phyloP scores from a whole-genome alignment of 768 basidiomycete genomes.

The Podaxis sp. region DNA sequence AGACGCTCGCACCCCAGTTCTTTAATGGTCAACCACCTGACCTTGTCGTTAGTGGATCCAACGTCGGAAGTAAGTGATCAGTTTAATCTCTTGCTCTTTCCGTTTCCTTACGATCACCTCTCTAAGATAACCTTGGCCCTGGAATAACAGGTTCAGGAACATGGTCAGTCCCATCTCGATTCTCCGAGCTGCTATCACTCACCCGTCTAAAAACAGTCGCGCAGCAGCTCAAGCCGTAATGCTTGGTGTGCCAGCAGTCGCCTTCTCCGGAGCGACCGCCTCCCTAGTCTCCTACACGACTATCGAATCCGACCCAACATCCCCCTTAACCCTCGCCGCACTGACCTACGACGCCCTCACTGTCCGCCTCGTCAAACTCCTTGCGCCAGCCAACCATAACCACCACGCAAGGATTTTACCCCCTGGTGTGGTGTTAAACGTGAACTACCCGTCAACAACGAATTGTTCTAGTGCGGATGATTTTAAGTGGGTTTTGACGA shows the following conservation, averaged over 20 bases:
- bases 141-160: conserved; percentile 33
- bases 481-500: conserved; percentile 39
- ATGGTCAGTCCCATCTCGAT: conserved; percentile 25
- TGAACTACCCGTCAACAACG: conserved; percentile 39
- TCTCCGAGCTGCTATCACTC: background rate
- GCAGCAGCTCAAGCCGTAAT: conserved; percentile 40
- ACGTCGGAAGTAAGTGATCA: conserved; percentile 27
- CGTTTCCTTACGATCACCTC: background rate
- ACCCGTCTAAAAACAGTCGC: conserved; percentile 26
- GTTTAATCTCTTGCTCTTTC: background rate
- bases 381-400: conserved; percentile 17
- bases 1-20: conserved; percentile 34
- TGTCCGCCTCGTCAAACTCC: conserved; percentile 29
- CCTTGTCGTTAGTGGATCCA: conserved; percentile 37
- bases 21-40: conserved; percentile 33
- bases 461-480: conserved; percentile 30
- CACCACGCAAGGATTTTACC: conserved; percentile 34
- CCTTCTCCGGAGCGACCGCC: conserved; percentile 35
- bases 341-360: conserved; percentile 37
- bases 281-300: conserved; percentile 44
- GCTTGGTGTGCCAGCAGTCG: conserved; percentile 41
- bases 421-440: conserved; percentile 35
- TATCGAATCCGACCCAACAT: conserved; percentile 28
- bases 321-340: conserved; percentile 31
- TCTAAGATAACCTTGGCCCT: conserved; percentile 29